These are phyloP conservation scores for Neurospora intermedia DNA, from an alignment of 495 filamentous ascomycete species.

Conservation along the genomic window DNA sequence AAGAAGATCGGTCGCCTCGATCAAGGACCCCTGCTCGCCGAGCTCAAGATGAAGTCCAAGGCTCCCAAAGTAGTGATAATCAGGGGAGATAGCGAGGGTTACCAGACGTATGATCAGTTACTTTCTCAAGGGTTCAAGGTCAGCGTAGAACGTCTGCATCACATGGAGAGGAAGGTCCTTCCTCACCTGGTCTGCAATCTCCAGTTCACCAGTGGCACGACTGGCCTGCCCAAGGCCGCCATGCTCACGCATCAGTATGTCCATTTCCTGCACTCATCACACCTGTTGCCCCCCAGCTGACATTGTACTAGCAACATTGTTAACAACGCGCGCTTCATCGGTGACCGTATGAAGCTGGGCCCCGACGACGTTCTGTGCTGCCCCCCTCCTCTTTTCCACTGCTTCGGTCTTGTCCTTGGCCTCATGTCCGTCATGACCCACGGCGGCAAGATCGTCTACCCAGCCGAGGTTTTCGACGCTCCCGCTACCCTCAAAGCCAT, in stretches of 20 bases:
- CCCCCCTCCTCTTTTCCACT: conserved; percentile 63
- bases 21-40: conserved; percentile 41
- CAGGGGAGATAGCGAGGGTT: conserved; percentile 37
- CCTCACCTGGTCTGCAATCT: conserved; percentile 57
- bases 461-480: conserved; percentile 53
- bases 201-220: conserved; percentile 63
- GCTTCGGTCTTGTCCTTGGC: conserved; percentile 63
- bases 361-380: conserved; percentile 56
- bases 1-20: conserved; percentile 48
- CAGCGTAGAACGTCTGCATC: conserved; percentile 21
- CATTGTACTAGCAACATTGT: conserved; percentile 46
- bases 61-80: conserved; percentile 43
- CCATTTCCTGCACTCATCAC: not conserved
- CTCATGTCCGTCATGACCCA: conserved; percentile 57
- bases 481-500: conserved; percentile 47
- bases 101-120: conserved; percentile 43
- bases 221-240: conserved; percentile 61
- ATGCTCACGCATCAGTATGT: conserved; percentile 62
- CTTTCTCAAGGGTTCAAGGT: conserved; percentile 34
- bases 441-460: conserved; percentile 56
- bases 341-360: conserved; percentile 54
- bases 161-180: conserved; percentile 34
- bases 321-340: conserved; percentile 61
- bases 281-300: not conserved
- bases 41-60: conserved; percentile 32